Base-by-base conservation (phyloP, 495 filamentous ascomycete genomes). In the Hypoxylon trugodes region DNA sequence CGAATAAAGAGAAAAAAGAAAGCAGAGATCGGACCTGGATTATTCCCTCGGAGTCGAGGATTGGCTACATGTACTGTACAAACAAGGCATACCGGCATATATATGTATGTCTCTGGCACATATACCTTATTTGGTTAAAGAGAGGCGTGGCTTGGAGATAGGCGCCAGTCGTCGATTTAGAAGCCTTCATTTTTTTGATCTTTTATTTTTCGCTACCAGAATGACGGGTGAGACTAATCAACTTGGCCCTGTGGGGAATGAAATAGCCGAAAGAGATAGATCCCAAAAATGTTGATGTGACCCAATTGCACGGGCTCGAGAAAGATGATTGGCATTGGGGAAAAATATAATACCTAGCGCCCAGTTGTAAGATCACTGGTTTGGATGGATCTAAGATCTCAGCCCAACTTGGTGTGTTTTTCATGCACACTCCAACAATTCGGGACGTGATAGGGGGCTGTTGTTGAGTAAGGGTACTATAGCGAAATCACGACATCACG, bases 221-320 rank as follows among this genome's bases (percentile, higher is more conserved):
- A 52, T 60, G 63, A 66, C 63, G 63, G 63, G 63, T 61, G 56
- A 66, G 63, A 66, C 63, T 66, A 66, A 60, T 57, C 56, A 66
- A 66, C 63, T 66, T 61, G 57, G 57, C 51, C 51, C 63, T 61
- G 63, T 61, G 63, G 63, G 63, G 63, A 58, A 61, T 41, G 36
- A 61, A 66, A 61, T 61, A 66, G 52, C 57, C 63, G 63, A 66
- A n/a, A 66, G 21, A 66, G 51, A 59, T 51, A 66, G 52, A 61
- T 54, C 57, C 57, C 33, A 60, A 52, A 58, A 26, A n/a, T n/a
- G n/a, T n/a, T 66, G 57, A 66, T 66, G 63, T 57, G 52, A 66
- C 56, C 63, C 51, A 45, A 56, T n/a, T 37, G 48, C 62, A 40
- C 49, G 28, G 62, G 55, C 38, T 66, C 50, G 38, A 50, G 46